phyloP scores from a whole-genome alignment of 192 early-diverging fungal genomes.

The Backusella psychrophila region DNA sequence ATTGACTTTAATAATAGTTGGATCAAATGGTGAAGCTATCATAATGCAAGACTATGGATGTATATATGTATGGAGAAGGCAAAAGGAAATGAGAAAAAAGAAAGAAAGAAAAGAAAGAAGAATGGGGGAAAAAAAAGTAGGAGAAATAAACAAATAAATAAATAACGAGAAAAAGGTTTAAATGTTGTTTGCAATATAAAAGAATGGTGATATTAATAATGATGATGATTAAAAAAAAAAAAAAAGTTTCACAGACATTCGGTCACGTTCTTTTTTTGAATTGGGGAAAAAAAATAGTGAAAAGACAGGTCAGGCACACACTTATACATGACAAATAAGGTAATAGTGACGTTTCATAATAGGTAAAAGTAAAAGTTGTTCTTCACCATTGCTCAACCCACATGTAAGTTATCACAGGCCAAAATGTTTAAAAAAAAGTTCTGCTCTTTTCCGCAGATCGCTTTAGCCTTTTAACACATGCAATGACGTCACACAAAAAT shows the following conservation, averaged over 20 bases:
- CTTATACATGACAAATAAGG: neutral
- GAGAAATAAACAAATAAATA: neutral
- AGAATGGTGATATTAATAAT: neutral
- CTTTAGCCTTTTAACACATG: neutral
- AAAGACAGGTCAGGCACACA: neutral
- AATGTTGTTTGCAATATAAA: neutral
- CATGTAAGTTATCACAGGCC: neutral
- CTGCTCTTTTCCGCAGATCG: neutral
- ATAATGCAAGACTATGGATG: neutral
- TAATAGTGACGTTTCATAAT: neutral
- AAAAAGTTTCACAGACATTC: neutral
- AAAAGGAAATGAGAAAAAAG: neutral
- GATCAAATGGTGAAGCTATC: neutral
- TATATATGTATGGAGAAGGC: neutral
- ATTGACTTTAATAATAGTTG: neutral
- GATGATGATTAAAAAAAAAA: neutral
- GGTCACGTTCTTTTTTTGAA: neutral
- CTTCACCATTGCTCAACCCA: neutral
- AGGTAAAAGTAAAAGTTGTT: neutral
- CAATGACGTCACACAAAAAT: neutral
- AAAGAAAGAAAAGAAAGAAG: neutral
- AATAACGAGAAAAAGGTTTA: neutral
- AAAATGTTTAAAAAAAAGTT: neutral
- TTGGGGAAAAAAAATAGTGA: neutral
- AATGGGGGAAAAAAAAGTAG: neutral